Conservation (phyloP, 441 rosid genomes). For the Pelargonium myrrhifolium region DNA sequence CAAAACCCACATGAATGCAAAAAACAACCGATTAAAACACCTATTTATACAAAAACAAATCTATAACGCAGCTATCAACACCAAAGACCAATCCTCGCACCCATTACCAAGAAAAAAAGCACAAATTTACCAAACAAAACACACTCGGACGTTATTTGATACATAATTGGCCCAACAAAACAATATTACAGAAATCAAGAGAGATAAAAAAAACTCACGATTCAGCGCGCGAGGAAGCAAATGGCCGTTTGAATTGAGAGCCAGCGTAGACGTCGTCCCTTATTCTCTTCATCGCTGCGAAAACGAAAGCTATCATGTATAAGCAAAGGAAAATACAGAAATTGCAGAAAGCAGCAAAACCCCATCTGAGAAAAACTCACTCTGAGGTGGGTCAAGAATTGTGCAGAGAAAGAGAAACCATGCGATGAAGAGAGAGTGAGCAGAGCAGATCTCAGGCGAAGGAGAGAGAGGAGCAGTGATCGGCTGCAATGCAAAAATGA, state of each 20-base stretch:
- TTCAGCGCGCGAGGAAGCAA: conserved; percentile 4
- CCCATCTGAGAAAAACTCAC: background rate
- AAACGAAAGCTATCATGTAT: background rate
- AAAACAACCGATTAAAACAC: background rate
- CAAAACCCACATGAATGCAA: background rate
- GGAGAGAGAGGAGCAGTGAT: background rate
- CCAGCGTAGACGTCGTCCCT: conserved; percentile 5
- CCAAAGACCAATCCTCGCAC: background rate
- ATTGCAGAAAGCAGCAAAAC: background rate
- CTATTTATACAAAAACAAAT: background rate
- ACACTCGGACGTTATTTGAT: background rate
- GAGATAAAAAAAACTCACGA: background rate
- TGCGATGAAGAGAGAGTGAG: conserved; percentile 2
- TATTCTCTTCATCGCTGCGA: conserved; percentile 6
- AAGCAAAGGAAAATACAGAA: background rate
- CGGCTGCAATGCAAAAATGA: background rate
- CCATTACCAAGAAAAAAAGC: background rate
- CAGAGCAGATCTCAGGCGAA: conserved; percentile 1
- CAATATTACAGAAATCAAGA: background rate
- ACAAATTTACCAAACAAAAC: background rate
- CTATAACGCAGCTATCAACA: background rate
- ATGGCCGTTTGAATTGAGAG: conserved; percentile 4
- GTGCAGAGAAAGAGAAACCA: background rate
- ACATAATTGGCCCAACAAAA: background rate
- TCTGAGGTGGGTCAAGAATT: background rate